phyloP scores from a whole-genome alignment of 2,329 filamentous ascomycete species.

The Aspergillus sp. region DNA sequence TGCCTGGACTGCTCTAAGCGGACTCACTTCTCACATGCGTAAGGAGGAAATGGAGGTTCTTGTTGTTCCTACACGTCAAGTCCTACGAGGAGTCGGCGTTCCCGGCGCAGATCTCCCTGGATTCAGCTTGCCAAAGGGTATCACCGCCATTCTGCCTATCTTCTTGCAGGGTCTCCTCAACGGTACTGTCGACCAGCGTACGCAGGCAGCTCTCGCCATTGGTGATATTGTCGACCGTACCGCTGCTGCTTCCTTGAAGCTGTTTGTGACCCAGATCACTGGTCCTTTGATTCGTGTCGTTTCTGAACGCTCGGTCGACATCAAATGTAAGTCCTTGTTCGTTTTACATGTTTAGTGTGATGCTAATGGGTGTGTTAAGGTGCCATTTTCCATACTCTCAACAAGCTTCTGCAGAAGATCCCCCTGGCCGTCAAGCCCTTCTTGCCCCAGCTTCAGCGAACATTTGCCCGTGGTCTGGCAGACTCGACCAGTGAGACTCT shows the following conservation, averaged over 20 bases:
- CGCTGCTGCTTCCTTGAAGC: slow-evolving; percentile 80
- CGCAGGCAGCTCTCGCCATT: slow-evolving; percentile 86
- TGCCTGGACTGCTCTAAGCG: slow-evolving; percentile 81
- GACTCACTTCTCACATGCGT: slow-evolving; percentile 82
- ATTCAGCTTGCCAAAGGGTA: slow-evolving; percentile 90
- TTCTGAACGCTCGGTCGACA: slow-evolving; percentile 91
- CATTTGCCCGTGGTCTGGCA: slow-evolving; percentile 92
- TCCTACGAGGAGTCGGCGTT: slow-evolving; percentile 84
- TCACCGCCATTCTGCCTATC: slow-evolving; percentile 92
- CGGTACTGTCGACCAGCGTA: slow-evolving; percentile 86
- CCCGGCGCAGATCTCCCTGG: slow-evolving; percentile 80
- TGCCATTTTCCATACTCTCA: slow-evolving; percentile 89
- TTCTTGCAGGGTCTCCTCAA: slow-evolving; percentile 99
- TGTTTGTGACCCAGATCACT: slow-evolving; percentile 96
- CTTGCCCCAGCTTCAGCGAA: slow-evolving; percentile 91
- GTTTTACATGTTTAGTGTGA: background rate
- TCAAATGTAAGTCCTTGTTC: slow-evolving; percentile 60
- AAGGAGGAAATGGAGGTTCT: slow-evolving; percentile 99
- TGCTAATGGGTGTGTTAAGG: slow-evolving; percentile 46
- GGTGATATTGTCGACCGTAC: slow-evolving; percentile 95
- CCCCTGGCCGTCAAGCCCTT: slow-evolving; percentile 94
- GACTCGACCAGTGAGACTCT: slow-evolving; percentile 89
- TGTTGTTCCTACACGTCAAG: slow-evolving; percentile 80
- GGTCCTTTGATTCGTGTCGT: slow-evolving; percentile 97
- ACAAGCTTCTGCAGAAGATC: slow-evolving; percentile 95